These are phyloP conservation scores for Amylocarpus encephaloides DNA, from an alignment of 2,329 filamentous ascomycete genomes.

Conservation along the genomic window DNA sequence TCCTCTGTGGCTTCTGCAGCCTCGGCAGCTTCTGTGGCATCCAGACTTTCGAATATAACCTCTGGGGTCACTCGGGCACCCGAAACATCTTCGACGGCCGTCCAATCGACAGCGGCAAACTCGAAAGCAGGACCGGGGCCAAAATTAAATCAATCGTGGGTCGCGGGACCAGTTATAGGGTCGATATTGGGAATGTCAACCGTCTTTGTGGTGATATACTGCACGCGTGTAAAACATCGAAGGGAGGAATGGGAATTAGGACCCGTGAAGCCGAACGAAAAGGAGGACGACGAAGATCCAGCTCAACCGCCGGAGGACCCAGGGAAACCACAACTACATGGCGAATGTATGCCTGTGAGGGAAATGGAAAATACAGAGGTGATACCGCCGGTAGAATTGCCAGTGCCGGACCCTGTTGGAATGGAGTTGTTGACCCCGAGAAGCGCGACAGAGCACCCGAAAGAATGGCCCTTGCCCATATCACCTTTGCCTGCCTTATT, in stretches of 20 bases:
- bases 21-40: not conserved
- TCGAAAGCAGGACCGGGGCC: not conserved
- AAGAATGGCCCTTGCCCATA: conserved; percentile 20
- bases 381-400: conserved; percentile 18
- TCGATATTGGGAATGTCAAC: conserved; percentile 23
- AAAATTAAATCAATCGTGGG: conserved; percentile 18
- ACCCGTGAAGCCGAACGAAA: not conserved
- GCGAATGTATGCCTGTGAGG: conserved; percentile 14
- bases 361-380: conserved; percentile 22
- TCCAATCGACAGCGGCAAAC: not conserved
- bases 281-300: conserved; percentile 8
- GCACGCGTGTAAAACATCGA: conserved; percentile 19
- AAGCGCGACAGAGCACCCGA: conserved; percentile 2
- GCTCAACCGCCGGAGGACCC: not conserved
- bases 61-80: not conserved
- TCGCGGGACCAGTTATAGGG: conserved; percentile 24
- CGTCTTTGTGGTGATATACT: conserved; percentile 24
- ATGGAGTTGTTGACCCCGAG: conserved; percentile 20
- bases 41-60: not conserved
- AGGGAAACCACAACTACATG: conserved; percentile 19
- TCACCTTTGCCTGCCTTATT: conserved; percentile 21
- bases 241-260: conserved; percentile 10
- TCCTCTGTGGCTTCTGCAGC: not conserved
- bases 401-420: conserved; percentile 23
- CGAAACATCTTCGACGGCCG: not conserved